Evolutionary conservation across 805 yeast species (phyloP), one percentile per base, ranked within the genome.

Genomic region (Pichia membranifaciens): DNA sequence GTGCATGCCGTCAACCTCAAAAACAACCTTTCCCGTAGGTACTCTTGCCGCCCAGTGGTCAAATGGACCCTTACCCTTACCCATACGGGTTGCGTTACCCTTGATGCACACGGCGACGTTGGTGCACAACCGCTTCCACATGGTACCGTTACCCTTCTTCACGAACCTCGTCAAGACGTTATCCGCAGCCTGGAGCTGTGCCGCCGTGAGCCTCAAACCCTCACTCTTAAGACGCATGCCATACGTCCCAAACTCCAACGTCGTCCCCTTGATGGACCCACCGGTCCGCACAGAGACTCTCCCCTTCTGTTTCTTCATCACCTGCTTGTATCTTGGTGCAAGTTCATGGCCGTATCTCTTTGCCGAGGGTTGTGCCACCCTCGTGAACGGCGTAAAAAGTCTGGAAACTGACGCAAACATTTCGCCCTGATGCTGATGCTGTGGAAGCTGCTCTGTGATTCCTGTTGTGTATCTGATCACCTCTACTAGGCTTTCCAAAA

Each of bases 51-150:
- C 95, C 98, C 98, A 93, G 71, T 88, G 93, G 60, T 88, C 96
- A 63, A 93, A 91, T 0, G 90, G 84, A 69, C 99, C 99, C 69
- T 93, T 93, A 72, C 99, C 99, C 68, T 93, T 93, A 73, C 99
- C 99, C 99, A 93, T 93, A 82, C 99, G 93, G 10, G 96, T 88
- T 66, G 93, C 96, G 66, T 93, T 93, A 71, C 99, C 99, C 71
- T 93, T 93, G 52, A 87, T 80, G 68, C 96, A 89, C 12, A 93
- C 95, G 0, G 98, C 93, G 45, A 88, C 76, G 63, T 86, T 84
- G 20, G 96, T 84, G 43, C 82, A 79, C 48, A 90, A 73, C 62
- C 98, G 79, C 57, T 91, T 82, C 76, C 84, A 82, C 45, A 89
- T 71, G 55, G 76, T 70, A 36, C 95, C 95, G 17, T 81, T 79